Evolutionary conservation across 1,284 basidiomycete species (phyloP).

Genomic region (Veloboletus limbatus): DNA sequence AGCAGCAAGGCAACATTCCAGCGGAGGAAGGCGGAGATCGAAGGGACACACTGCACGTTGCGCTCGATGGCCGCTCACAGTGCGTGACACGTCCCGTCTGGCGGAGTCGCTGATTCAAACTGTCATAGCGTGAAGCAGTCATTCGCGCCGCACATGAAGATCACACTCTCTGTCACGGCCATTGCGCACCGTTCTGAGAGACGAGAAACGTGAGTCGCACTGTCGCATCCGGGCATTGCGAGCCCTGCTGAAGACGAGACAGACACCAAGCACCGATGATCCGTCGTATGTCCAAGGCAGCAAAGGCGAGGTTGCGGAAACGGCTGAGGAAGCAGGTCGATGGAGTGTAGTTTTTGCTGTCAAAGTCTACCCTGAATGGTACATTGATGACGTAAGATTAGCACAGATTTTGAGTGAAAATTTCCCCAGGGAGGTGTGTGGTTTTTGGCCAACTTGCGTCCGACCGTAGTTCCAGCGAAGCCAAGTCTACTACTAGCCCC

Average conservation of each 20-base stretch:
- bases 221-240: not conserved
- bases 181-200: constrained; percentile 41
- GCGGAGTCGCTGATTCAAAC: constrained; percentile 6
- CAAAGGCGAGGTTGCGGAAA: constrained; percentile 55
- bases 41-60: constrained; percentile 35
- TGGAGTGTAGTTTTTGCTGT: constrained; percentile 24
- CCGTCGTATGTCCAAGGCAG: constrained; percentile 56
- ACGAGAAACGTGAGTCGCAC: constrained; percentile 53
- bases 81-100: constrained; percentile 37
- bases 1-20: constrained; percentile 43
- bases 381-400: constrained; percentile 24
- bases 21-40: constrained; percentile 35
- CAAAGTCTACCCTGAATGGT: constrained; percentile 14
- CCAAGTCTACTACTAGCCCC: constrained; percentile 1
- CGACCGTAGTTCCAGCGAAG: constrained; percentile 7
- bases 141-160: constrained; percentile 70
- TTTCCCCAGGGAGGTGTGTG: constrained; percentile 7
- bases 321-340: constrained; percentile 33
- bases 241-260: constrained; percentile 13
- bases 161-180: constrained; percentile 59
- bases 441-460: not conserved
- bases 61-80: constrained; percentile 53
- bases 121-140: constrained; percentile 54
- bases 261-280: constrained; percentile 57
- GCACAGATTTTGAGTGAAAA: constrained; percentile 18